A percentile compares a stretch with the other conserved stretches of the same genome.
phyloP scores from a whole-genome alignment of 257 asterid genomes.

The Nicotiana knightiana region DNA sequence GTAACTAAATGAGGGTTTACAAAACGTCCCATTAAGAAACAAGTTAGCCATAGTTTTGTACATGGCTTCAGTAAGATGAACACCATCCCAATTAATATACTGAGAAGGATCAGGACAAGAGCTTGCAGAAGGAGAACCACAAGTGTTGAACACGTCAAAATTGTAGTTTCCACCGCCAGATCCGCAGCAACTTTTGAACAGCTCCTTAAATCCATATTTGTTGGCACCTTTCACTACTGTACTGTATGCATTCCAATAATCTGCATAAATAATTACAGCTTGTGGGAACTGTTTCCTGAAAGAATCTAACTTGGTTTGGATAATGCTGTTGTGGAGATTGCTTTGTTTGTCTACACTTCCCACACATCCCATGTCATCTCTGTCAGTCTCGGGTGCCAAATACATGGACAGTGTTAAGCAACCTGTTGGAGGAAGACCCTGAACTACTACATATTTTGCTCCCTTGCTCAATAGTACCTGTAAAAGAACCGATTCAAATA shows the following conservation, averaged over 20 bases:
- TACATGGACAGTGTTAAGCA: constrained; percentile 62
- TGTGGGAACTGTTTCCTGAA: constrained; percentile 41
- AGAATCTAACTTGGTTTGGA: constrained; percentile 33
- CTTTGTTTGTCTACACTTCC: constrained; percentile 38
- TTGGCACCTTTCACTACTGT: constrained; percentile 30
- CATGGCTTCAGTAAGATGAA: constrained; percentile 87
- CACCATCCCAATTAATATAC: constrained; percentile 92
- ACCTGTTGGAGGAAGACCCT: constrained; percentile 91
- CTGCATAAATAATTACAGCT: constrained; percentile 53
- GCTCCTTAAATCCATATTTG: constrained; percentile 51
- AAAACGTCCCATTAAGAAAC: constrained; percentile 39
- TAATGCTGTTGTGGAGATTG: constrained; percentile 49
- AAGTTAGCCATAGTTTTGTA: constrained; percentile 45
- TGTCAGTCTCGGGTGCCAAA: constrained; percentile 40
- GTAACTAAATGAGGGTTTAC: constrained; percentile 44
- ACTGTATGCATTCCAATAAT: constrained; percentile 49
- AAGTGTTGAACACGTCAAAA: constrained; percentile 40
- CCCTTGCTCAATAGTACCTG: constrained; percentile 64
- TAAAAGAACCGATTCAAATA: background rate
- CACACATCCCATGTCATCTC: constrained; percentile 58
- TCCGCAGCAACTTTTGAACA: constrained; percentile 68
- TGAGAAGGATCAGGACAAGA: constrained; percentile 52
- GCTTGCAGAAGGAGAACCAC: constrained; percentile 53
- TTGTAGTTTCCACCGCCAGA: constrained; percentile 44
- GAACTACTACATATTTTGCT: constrained; percentile 61